Percentiles rank a stretch among this genome's conserved stretches.
Conservation (phyloP, 2,329 filamentous ascomycete species). For the Dactylellina leptospora region DNA sequence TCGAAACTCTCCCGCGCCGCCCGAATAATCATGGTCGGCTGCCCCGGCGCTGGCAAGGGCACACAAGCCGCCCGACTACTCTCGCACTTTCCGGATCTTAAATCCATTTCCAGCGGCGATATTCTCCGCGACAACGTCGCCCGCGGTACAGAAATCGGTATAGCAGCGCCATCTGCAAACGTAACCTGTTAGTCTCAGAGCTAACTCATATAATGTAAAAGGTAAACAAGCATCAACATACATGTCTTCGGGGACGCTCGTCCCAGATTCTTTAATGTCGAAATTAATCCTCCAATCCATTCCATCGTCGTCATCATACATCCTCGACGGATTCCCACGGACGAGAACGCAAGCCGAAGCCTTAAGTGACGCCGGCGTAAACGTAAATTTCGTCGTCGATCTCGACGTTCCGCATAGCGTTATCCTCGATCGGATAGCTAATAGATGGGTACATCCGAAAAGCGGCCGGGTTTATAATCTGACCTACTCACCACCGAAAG, state of each 20-base stretch:
- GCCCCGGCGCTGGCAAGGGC: slow-evolving; percentile 96
- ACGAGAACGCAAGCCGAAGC: slow-evolving; percentile 79
- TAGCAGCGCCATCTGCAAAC: too few species aligned
- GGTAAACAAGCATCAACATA: slow-evolving; percentile 89
- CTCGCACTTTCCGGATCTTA: slow-evolving; percentile 83
- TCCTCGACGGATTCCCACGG: slow-evolving; percentile 94
- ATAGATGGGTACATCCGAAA: slow-evolving; percentile 90
- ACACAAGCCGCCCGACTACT: slow-evolving; percentile 93
- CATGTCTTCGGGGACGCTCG: slow-evolving; percentile 88
- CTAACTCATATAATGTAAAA: slow-evolving; percentile 59
- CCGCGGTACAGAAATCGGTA: slow-evolving; percentile 41
- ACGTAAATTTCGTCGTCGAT: slow-evolving; percentile 55
- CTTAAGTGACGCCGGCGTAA: slow-evolving; percentile 9
- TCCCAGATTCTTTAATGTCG: slow-evolving; percentile 89
- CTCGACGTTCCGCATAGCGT: slow-evolving; percentile 79
- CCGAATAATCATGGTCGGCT: slow-evolving; percentile 91
- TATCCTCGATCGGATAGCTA: slow-evolving; percentile 87
- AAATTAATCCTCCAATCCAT: slow-evolving; percentile 73
- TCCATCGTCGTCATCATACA: slow-evolving; percentile 79
- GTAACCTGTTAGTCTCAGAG: too few species aligned
- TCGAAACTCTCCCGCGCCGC: slow-evolving; percentile 67
- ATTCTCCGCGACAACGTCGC: slow-evolving; percentile 86
- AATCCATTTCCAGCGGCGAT: slow-evolving; percentile 92
- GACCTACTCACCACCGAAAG: slow-evolving; percentile 84
- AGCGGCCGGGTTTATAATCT: slow-evolving; percentile 96